Conservation (phyloP, 495 filamentous ascomycete species). For the Penicillium steckii region DNA sequence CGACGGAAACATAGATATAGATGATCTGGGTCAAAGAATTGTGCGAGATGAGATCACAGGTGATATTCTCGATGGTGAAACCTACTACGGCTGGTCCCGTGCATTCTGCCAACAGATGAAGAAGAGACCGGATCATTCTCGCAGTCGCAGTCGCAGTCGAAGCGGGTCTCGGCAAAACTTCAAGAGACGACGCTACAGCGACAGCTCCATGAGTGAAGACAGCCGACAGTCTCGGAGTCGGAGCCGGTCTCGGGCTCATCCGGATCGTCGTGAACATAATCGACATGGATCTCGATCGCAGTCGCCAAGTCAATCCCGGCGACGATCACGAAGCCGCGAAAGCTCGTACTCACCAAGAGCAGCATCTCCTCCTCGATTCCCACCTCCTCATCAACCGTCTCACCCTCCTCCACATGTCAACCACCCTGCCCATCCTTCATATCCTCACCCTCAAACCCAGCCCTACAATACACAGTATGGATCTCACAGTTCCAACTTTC, state of each 20-base stretch:
- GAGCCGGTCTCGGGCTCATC: conserved; percentile 24
- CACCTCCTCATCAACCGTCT: conserved; percentile 29
- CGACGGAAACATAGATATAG: conserved; percentile 53
- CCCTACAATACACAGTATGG: conserved; percentile 19
- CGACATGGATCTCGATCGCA: conserved; percentile 12
- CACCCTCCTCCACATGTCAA: conserved; percentile 22
- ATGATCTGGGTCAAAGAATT: conserved; percentile 70
- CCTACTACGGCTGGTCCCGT: conserved; percentile 85
- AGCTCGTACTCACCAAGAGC: conserved; percentile 48
- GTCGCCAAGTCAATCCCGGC: conserved; percentile 20
- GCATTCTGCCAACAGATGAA: conserved; percentile 82
- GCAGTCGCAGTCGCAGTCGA: conserved; percentile 28
- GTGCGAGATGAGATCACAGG: conserved; percentile 59
- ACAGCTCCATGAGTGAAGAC: conserved; percentile 36
- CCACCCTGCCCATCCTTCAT: background rate
- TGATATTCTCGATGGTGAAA: conserved; percentile 60
- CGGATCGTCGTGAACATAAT: background rate
- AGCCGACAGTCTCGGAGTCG: conserved; percentile 27
- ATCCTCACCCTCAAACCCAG: conserved; percentile 20
- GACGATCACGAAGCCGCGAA: conserved; percentile 39
- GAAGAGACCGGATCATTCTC: conserved; percentile 39
- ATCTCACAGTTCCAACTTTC: conserved; percentile 13
- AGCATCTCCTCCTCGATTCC: conserved; percentile 25
- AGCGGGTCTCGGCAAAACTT: conserved; percentile 38
- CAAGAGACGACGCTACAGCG: conserved; percentile 49